Conservation (phyloP, 2,329 filamentous ascomycete genomes). For the Sarocladium brachiariae region DNA sequence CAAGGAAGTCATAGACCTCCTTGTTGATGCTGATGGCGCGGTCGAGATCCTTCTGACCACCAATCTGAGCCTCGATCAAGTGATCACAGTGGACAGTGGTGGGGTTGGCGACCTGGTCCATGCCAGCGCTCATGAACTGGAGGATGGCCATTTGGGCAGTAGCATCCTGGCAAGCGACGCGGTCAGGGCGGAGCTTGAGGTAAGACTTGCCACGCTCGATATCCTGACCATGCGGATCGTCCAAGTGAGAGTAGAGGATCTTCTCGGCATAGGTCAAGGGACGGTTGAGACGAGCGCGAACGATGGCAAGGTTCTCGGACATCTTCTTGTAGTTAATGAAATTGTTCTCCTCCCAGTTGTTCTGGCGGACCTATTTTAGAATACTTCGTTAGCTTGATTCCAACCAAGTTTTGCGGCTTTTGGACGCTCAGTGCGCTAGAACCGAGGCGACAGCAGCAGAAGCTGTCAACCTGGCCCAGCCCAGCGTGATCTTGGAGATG, state of each 20-base stretch:
- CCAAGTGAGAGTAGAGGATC: constrained; percentile 97
- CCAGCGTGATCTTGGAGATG: too few relatives aligned
- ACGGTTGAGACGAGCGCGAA: constrained; percentile 81
- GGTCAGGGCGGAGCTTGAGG: constrained; percentile 92
- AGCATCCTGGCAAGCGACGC: constrained; percentile 98
- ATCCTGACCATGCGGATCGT: constrained; percentile 92
- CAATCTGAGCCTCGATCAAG: constrained; percentile 95
- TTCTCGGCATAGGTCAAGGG: constrained; percentile 96
- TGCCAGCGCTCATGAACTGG: constrained; percentile 98
- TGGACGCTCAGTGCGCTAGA: not conserved
- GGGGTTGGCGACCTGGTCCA: constrained; percentile 91
- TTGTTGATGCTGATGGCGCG: constrained; percentile 93
- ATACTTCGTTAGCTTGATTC: not conserved
- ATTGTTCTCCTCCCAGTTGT: constrained; percentile 91
- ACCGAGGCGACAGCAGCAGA: not conserved
- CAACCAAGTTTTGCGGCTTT: not conserved
- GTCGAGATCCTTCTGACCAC: constrained; percentile 87
- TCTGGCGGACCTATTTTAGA: constrained; percentile 67
- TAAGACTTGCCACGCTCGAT: constrained; percentile 95
- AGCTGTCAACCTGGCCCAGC: not conserved
- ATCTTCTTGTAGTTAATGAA: constrained; percentile 99
- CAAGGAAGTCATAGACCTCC: constrained; percentile 97
- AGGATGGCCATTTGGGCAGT: constrained; percentile 99
- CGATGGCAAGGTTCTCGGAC: constrained; percentile 92
- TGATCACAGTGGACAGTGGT: constrained; percentile 98